phyloP scores from a whole-genome alignment of 441 rosid genomes.

The Hura crepitans region DNA sequence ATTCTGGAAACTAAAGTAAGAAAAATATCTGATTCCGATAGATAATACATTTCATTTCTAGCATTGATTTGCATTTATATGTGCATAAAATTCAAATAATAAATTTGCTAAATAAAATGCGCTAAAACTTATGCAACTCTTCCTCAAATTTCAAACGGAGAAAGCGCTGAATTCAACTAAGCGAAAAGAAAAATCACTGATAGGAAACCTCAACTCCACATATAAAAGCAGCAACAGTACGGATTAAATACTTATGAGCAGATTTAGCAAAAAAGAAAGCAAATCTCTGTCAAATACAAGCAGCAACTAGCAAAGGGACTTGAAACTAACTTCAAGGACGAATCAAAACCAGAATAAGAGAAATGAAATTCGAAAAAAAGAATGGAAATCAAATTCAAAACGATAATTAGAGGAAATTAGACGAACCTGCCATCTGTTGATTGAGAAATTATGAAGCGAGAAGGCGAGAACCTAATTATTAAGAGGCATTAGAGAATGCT shows the following conservation, averaged over 20 bases:
- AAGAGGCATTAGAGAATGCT: no score
- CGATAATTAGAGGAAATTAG: background rate
- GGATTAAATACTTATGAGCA: background rate
- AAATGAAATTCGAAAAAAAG: background rate
- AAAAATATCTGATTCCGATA: no score
- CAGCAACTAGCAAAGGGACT: background rate
- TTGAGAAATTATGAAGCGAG: background rate
- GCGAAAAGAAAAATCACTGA: background rate
- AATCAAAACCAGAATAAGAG: background rate
- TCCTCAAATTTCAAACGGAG: background rate
- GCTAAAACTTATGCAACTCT: background rate
- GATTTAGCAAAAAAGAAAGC: background rate
- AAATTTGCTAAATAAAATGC: background rate
- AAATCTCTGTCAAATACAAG: background rate
- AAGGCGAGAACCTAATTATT: background rate
- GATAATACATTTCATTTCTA: no score
- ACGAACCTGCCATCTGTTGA: conserved; percentile 20
- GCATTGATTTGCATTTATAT: no score
- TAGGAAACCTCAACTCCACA: background rate
- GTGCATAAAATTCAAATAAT: no score
- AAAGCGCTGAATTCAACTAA: background rate
- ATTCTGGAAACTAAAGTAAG: no score
- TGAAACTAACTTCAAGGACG: background rate
- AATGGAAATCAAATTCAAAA: background rate
- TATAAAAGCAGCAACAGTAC: background rate